phyloP scores from a whole-genome alignment of 345 rosid species.

The Jatropha curcas region DNA sequence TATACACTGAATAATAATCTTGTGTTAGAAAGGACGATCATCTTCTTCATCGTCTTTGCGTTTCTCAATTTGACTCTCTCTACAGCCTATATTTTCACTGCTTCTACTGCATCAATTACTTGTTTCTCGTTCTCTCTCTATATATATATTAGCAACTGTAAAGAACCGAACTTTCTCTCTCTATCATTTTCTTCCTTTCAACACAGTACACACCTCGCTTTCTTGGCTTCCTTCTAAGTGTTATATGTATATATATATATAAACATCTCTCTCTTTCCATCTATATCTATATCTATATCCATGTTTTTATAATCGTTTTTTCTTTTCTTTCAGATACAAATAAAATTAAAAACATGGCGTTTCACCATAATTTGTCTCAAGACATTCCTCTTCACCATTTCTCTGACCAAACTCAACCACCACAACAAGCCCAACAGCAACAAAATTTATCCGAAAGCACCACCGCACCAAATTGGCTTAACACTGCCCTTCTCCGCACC shows the following conservation, averaged over 20 bases:
- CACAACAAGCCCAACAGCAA: conserved; percentile 31
- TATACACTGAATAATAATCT: no score
- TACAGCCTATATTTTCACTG: not conserved
- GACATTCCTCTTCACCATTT: conserved; percentile 82
- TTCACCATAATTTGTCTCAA: conserved; percentile 74
- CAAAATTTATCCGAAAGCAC: conserved; percentile 43
- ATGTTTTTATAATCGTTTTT: conserved; percentile 20
- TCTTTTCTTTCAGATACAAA: not conserved
- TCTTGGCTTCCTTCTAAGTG: not conserved
- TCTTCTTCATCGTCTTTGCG: not conserved
- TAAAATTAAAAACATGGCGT: conserved; percentile 56
- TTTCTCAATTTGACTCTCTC: not conserved
- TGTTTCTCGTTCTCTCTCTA: conserved; percentile 11
- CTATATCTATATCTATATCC: conserved; percentile 28
- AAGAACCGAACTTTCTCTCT: not conserved
- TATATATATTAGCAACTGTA: not conserved
- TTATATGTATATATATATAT: no score
- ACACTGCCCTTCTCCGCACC: conserved; percentile 75
- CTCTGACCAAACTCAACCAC: conserved; percentile 40
- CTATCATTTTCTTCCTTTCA: not conserved
- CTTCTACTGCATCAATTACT: not conserved
- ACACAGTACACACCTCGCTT: not conserved
- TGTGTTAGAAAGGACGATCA: not conserved
- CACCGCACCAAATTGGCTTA: conserved; percentile 79
- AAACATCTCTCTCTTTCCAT: not conserved